A percentile compares a stretch with the other conserved stretches of the same genome.
Conservation (phyloP, 768 basidiomycete species). For the Pisolithus marmoratus region DNA sequence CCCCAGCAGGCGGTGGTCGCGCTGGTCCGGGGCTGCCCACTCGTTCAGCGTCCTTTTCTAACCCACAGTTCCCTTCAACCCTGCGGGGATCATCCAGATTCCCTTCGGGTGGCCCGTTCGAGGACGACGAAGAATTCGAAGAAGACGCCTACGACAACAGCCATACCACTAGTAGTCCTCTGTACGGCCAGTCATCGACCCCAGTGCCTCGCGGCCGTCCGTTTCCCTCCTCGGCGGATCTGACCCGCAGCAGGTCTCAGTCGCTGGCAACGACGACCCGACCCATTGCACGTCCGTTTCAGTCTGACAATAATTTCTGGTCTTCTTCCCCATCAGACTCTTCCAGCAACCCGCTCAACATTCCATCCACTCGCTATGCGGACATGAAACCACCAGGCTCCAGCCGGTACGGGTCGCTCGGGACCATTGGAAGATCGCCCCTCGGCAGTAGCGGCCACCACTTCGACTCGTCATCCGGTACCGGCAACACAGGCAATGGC, state of each 20-base stretch:
- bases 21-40: conserved; percentile 38
- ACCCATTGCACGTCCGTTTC: conserved; percentile 46
- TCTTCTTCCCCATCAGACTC: no score
- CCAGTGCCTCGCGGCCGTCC: conserved; percentile 46
- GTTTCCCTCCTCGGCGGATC: conserved; percentile 45
- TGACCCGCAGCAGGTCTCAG: conserved; percentile 71
- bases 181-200: conserved; percentile 41
- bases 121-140: no score
- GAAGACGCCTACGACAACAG: conserved; percentile 62
- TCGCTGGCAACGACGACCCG: conserved; percentile 59
- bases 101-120: no score
- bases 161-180: no score
- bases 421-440: conserved; percentile 50
- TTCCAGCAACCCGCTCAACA: conserved; percentile 44
- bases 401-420: conserved; percentile 63
- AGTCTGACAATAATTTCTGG: not conserved
- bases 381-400: conserved; percentile 57
- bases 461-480: conserved; percentile 42
- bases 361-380: conserved; percentile 50
- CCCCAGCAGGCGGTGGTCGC: conserved; percentile 17
- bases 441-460: conserved; percentile 35
- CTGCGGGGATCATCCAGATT: conserved; percentile 61
- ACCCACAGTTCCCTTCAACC: conserved; percentile 53
- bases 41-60: conserved; percentile 65
- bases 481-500: conserved; percentile 42